Conservation (phyloP, 352 stramenopile genomes). For the Globisporangium paddicum region DNA sequence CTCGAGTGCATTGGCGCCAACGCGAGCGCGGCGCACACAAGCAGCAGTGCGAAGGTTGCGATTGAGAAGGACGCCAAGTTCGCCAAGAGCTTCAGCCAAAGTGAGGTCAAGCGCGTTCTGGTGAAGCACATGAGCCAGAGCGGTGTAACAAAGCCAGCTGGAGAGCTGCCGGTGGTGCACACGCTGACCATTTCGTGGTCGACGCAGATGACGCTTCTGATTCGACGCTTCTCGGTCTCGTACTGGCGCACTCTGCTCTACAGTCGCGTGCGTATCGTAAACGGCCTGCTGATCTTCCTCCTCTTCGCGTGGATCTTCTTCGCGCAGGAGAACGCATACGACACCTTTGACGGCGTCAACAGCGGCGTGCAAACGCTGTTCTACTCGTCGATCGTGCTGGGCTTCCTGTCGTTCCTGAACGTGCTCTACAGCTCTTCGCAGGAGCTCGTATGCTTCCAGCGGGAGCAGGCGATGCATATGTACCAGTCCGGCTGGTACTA, state of each 20-base stretch:
- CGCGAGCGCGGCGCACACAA: constrained; percentile 2
- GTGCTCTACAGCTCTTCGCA: constrained; percentile 53
- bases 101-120: constrained; percentile 15
- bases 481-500: constrained; percentile 58
- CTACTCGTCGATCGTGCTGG: constrained; percentile 56
- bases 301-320: constrained; percentile 29
- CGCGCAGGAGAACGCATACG: constrained; percentile 8
- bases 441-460: constrained; percentile 76
- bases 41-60: background rate
- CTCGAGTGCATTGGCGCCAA: constrained; percentile 12
- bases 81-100: constrained; percentile 19
- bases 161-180: constrained; percentile 3
- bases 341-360: constrained; percentile 21
- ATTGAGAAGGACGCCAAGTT: constrained; percentile 18
- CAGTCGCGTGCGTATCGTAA: constrained; percentile 4
- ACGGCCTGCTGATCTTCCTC: constrained; percentile 40
- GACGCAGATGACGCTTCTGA: constrained; percentile 25
- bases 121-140: constrained; percentile 10
- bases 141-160: constrained; percentile 9
- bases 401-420: constrained; percentile 46
- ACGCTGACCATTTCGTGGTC: constrained; percentile 4
- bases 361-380: constrained; percentile 57
- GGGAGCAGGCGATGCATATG: constrained; percentile 64
- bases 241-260: constrained; percentile 45
- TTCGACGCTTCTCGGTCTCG: constrained; percentile 31